Evolutionary conservation across 2,329 filamentous ascomycete genomes (phyloP), one percentile per base, ranked within the genome.

Genomic region (Penicillium rolfsii): DNA sequence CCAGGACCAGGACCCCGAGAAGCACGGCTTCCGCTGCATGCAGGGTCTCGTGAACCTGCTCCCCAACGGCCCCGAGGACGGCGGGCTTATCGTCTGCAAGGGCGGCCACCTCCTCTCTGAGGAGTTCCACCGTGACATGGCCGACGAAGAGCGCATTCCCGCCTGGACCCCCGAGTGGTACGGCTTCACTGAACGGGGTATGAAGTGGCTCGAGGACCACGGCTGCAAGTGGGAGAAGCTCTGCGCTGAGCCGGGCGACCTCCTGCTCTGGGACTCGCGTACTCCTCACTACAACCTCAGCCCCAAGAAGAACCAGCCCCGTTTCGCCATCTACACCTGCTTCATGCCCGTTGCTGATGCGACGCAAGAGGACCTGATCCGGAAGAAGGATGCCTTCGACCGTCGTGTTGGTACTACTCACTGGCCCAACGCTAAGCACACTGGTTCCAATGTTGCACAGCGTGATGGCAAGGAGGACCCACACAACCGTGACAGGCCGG

Each of bases 11-110:
- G 76, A 81, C 56, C 80, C 77, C 0, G 71, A 70, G 6, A 77
- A 74, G 64, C 74, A 74, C 12, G 83, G 82, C 0, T 82, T 85
- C 68, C 76, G 81, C 2, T 85, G 82, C 63, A 73, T 82, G 2
- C 82, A 84, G 61, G 83, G 83, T 4, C 73, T 84, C 0, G 79
- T 84, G 1, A 84, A 84, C 67, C 64, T 80, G 0, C 66, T 69
- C 2, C 72, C 67, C 2, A 67, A 70, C 38, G 77, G 76, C 1
- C 75, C 76, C 4, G 66, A 77, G 1, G 77, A 79, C 56, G 77
- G 77, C 6, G 73, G 75, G 0, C 67, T 80, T 1, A 73, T 77
- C 5, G 72, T 78, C 28, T 75, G 71, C 55, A 67, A 64, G 5
- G 74, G 75, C 19, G 70, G 65, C 0, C 75, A 77, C 57, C 56